Percentiles rank a stretch among this genome's conserved stretches.
phyloP scores from a whole-genome alignment of 2,329 filamentous ascomycete genomes.

The Xylariaceae sp. region DNA sequence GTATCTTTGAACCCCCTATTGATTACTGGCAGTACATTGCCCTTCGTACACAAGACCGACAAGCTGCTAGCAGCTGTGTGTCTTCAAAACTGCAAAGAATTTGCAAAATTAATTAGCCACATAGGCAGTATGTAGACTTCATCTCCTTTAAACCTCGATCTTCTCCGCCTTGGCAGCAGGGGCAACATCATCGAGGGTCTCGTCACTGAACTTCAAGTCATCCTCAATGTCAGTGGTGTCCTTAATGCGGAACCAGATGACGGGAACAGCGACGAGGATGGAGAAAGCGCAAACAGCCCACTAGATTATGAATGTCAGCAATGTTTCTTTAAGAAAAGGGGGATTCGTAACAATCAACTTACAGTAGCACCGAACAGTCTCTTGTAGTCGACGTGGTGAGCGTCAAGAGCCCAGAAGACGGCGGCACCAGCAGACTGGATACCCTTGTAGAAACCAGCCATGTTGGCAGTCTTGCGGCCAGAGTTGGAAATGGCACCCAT shows the following conservation, averaged over 20 bases:
- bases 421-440: constrained; percentile 84
- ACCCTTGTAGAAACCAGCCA: constrained; percentile 80
- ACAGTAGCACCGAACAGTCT: constrained; percentile 60
- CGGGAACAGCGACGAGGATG: constrained; percentile 69
- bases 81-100: not conserved
- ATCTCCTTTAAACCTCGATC: constrained; percentile 1
- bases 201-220: constrained; percentile 79
- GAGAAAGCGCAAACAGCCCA: constrained; percentile 43
- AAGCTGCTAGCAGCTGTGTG: not conserved
- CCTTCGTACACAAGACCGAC: not conserved
- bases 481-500: constrained; percentile 95
- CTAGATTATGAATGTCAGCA: constrained; percentile 7
- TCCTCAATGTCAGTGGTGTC: constrained; percentile 77
- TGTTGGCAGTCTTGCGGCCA: constrained; percentile 83
- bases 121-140: not conserved
- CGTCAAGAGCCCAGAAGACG: constrained; percentile 68
- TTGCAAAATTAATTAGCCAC: not conserved
- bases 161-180: constrained; percentile 19
- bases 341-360: constrained; percentile 22
- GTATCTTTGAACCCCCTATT: not conserved
- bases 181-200: constrained; percentile 67
- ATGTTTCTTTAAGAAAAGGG: not conserved
- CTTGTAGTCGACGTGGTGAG: constrained; percentile 57
- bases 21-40: not conserved
- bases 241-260: constrained; percentile 73